Percentiles rank a stretch among this genome's conserved stretches.
These are phyloP conservation scores for Neonectria faginata DNA, from an alignment of 2,329 filamentous ascomycete species.

Conservation along the genomic window DNA sequence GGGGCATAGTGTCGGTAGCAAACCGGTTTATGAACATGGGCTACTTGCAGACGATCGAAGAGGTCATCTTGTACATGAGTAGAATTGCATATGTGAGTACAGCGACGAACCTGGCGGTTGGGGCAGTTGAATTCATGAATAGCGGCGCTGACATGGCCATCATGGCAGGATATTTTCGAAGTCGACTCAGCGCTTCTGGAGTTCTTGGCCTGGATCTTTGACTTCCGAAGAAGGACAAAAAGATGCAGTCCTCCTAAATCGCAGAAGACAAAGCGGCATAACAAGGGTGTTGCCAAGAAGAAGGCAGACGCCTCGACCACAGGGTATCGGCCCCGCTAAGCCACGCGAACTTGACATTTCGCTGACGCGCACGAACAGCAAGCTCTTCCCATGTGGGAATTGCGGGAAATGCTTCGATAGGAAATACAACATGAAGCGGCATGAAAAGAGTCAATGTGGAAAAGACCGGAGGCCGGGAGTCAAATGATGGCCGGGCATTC, in stretches of 20 bases:
- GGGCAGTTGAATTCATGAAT: neutral
- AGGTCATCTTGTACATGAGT: constrained; percentile 29
- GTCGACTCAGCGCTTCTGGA: neutral
- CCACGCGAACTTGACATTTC: neutral
- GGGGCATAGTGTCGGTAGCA: constrained; percentile 19
- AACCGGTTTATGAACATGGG: constrained; percentile 32
- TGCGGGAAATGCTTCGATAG: neutral
- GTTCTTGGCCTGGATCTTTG: neutral
- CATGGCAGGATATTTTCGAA: neutral
- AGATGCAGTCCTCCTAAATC: neutral
- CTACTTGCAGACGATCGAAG: constrained; percentile 18
- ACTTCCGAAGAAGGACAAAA: neutral
- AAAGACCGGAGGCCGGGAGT: neutral
- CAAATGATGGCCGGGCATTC: neutral
- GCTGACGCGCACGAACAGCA: neutral
- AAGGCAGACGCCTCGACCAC: neutral
- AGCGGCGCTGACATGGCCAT: neutral
- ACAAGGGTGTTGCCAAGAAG: neutral
- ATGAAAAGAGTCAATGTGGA: neutral
- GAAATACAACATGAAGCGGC: constrained; percentile 3
- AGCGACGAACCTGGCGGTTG: accelerated
- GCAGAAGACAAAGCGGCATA: neutral
- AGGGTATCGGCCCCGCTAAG: neutral
- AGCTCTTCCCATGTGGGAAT: neutral
- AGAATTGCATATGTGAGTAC: constrained; percentile 19